Percentiles rank a stretch among this genome's conserved stretches.
Evolutionary conservation across 371 early-diverging fungal genomes (phyloP).

Genomic region (Coemansia sp.): DNA sequence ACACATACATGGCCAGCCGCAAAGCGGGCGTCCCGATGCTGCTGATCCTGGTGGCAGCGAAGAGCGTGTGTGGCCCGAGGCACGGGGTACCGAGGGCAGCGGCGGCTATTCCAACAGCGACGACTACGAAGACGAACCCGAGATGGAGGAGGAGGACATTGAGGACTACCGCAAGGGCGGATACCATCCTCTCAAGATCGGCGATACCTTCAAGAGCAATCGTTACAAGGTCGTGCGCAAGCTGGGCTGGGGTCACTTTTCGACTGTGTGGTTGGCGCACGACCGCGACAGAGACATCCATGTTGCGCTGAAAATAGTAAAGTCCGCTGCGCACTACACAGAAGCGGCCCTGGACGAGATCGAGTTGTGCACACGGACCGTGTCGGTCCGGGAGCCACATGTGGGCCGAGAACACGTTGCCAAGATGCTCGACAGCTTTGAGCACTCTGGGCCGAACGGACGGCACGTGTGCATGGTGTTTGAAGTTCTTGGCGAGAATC

Average conservation of each 20-base stretch:
- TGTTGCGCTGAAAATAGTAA: conserved; percentile 96
- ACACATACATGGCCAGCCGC: background rate
- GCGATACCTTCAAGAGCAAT: conserved; percentile 78
- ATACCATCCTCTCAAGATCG: conserved; percentile 88
- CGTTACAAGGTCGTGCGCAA: conserved; percentile 86
- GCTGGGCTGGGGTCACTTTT: conserved; percentile 98
- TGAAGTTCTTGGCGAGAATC: conserved; percentile 95
- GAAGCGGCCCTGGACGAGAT: conserved; percentile 97
- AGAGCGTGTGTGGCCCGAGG: background rate
- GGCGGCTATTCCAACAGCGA: conserved; percentile 27
- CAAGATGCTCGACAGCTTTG: conserved; percentile 86
- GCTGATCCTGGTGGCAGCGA: background rate
- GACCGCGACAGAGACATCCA: conserved; percentile 74
- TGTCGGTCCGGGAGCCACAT: conserved; percentile 39
- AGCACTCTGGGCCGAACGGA: conserved; percentile 87
- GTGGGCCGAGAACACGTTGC: conserved; percentile 46
- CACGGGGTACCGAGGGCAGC: background rate
- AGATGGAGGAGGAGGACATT: conserved; percentile 84
- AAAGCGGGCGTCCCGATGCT: background rate
- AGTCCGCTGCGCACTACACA: conserved; percentile 92
- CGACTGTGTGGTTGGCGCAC: conserved; percentile 93
- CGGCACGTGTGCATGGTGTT: conserved; percentile 96
- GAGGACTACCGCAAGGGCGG: conserved; percentile 91
- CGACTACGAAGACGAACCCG: conserved; percentile 53
- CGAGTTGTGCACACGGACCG: conserved; percentile 62